phyloP scores from a whole-genome alignment of 2,329 filamentous ascomycete genomes.

The Aspergillus sp. region DNA sequence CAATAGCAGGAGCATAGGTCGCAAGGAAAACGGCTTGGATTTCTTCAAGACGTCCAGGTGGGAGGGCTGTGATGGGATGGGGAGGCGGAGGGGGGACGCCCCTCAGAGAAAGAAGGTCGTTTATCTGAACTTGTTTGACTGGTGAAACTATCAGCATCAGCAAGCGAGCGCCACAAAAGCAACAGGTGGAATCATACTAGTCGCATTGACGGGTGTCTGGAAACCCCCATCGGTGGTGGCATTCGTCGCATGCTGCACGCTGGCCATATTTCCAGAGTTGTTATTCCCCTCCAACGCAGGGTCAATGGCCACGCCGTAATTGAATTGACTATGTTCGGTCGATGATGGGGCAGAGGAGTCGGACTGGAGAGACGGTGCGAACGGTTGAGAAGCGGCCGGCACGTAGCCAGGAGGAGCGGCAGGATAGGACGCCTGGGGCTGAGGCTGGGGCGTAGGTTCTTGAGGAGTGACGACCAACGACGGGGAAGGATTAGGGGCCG shows the following conservation, averaged over 20 bases:
- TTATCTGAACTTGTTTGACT: slow-evolving; percentile 62
- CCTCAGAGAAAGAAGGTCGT: slow-evolving; percentile 62
- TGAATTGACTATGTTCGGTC: slow-evolving; percentile 38
- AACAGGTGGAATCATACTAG: slow-evolving; percentile 33
- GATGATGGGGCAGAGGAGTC: slow-evolving; percentile 30
- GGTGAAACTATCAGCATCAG: too few relatives aligned
- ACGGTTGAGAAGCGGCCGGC: slow-evolving; percentile 31
- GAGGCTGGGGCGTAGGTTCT: slow-evolving; percentile 10
- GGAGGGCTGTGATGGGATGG: slow-evolving; percentile 41
- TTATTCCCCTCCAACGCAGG: slow-evolving; percentile 51
- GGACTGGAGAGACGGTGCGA: slow-evolving; percentile 30
- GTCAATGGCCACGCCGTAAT: slow-evolving; percentile 57
- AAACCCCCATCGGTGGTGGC: slow-evolving; percentile 17
- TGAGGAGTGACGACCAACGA: slow-evolving; percentile 35
- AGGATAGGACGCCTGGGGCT: slow-evolving; percentile 21
- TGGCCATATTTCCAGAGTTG: slow-evolving; percentile 24
- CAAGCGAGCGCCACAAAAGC: not conserved
- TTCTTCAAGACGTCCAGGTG: slow-evolving; percentile 50
- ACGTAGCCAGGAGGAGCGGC: slow-evolving; percentile 33
- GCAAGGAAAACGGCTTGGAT: slow-evolving; percentile 65
- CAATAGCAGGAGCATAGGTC: slow-evolving; percentile 66
- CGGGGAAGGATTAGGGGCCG: slow-evolving; percentile 38
- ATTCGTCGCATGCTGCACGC: slow-evolving; percentile 22
- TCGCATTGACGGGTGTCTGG: slow-evolving; percentile 22
- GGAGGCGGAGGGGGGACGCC: slow-evolving; percentile 51